Percentiles rank a stretch among this genome's conserved stretches.
Evolutionary conservation across 108 stramenopile species (phyloP).

Genomic region (Nannochloropsis salina): DNA sequence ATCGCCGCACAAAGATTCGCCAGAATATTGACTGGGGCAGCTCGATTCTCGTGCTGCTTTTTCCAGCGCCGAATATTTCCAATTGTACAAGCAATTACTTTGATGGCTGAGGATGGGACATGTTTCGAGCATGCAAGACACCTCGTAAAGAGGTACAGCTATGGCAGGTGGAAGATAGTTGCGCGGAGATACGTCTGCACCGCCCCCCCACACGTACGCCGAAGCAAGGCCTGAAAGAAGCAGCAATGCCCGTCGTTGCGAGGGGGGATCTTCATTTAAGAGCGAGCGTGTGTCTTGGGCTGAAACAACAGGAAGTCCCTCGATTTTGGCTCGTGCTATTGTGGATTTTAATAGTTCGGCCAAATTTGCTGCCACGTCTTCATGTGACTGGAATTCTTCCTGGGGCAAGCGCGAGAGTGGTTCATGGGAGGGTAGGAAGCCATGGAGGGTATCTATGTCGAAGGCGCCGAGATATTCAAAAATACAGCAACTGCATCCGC

Average conservation of each 20-base stretch:
- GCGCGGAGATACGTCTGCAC: background rate
- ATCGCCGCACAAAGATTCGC: too few relatives aligned
- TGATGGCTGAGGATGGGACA: constrained; percentile 4
- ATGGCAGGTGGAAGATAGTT: background rate
- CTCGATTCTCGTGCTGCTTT: background rate
- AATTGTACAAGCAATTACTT: constrained; percentile 7
- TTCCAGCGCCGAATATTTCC: background rate
- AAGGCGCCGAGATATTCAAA: background rate
- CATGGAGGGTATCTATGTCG: background rate
- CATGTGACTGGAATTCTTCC: background rate
- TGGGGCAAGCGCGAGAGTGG: background rate
- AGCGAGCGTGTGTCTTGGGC: background rate
- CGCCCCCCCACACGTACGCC: constrained; percentile 11
- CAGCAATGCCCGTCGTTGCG: background rate
- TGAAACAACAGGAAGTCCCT: background rate
- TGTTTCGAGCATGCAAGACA: background rate
- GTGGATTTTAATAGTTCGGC: background rate
- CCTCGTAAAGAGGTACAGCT: constrained; percentile 11
- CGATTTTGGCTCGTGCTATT: background rate
- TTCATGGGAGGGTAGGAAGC: background rate
- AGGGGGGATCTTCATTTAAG: background rate
- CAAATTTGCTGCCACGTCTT: background rate
- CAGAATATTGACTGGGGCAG: too few relatives aligned
- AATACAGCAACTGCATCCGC: background rate
- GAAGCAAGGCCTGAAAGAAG: background rate